Evolutionary conservation across 2,329 filamentous ascomycete genomes (phyloP).

Genomic region (Aspergillus brunneoviolaceus): DNA sequence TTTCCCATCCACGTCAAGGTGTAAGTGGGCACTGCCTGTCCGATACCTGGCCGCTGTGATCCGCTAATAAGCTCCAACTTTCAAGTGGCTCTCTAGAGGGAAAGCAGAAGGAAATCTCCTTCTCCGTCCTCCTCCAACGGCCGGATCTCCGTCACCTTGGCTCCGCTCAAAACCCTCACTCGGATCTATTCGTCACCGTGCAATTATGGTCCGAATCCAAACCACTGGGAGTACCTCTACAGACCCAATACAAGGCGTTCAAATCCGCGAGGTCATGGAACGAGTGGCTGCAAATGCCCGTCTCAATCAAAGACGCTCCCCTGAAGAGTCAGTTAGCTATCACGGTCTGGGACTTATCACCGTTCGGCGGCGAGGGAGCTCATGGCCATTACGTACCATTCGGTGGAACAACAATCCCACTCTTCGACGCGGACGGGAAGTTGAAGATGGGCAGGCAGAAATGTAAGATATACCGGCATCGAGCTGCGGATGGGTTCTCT

Average conservation of each 20-base stretch:
- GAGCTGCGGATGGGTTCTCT: constrained; percentile 80
- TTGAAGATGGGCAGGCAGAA: constrained; percentile 90
- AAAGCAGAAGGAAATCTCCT: constrained; percentile 70
- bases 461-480: constrained; percentile 79
- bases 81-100: constrained; percentile 72
- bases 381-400: constrained; percentile 83
- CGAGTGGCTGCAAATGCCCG: constrained; percentile 88
- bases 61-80: constrained; percentile 8
- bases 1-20: constrained; percentile 66
- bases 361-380: constrained; percentile 67
- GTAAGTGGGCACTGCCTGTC: constrained; percentile 46
- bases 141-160: constrained; percentile 83
- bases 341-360: constrained; percentile 92
- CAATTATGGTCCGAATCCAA: constrained; percentile 97
- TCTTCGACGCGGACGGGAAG: constrained; percentile 94
- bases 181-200: constrained; percentile 87
- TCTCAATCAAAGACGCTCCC: constrained; percentile 79
- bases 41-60: background rate
- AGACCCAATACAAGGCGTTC: constrained; percentile 91
- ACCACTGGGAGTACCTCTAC: constrained; percentile 83
- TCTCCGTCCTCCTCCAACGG: constrained; percentile 73
- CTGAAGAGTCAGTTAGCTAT: constrained; percentile 82
- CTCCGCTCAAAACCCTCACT: constrained; percentile 77
- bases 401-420: constrained; percentile 82
- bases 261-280: constrained; percentile 76